Evolutionary conservation across 2,329 filamentous ascomycete species (phyloP).

Genomic region (Parascedosporium putredinis): DNA sequence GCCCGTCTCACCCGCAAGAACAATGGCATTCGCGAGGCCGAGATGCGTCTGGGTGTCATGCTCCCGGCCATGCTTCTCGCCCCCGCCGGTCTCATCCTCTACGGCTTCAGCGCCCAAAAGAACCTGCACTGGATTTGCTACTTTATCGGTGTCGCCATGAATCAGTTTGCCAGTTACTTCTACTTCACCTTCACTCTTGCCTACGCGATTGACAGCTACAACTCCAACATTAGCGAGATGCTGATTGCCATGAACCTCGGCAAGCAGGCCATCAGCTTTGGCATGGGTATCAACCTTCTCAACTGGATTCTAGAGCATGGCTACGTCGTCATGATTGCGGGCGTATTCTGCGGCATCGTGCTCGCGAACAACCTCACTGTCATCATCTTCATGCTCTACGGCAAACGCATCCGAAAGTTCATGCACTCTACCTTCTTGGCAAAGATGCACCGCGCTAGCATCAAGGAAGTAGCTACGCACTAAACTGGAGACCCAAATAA

Average conservation of each 20-base stretch:
- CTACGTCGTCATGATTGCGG: constrained; percentile 39
- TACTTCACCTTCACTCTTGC: constrained; percentile 49
- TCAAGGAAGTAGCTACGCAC: constrained; percentile 19
- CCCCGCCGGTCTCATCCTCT: constrained; percentile 31
- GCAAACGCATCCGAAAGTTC: constrained; percentile 35
- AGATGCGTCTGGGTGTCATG: constrained; percentile 32
- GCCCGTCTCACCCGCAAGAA: constrained; percentile 31
- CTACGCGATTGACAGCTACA: constrained; percentile 50
- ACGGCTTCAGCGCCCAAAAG: constrained; percentile 25
- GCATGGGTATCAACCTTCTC: constrained; percentile 37
- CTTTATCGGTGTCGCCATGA: constrained; percentile 38
- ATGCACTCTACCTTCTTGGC: constrained; percentile 37
- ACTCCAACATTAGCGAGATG: constrained; percentile 50
- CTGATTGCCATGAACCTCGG: constrained; percentile 49
- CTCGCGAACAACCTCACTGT: constrained; percentile 37
- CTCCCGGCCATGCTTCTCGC: constrained; percentile 27
- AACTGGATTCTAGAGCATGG: constrained; percentile 39
- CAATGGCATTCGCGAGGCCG: constrained; percentile 35
- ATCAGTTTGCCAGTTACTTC: constrained; percentile 39
- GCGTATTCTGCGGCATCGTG: constrained; percentile 37
- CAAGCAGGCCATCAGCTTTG: constrained; percentile 45
- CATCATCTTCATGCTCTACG: constrained; percentile 38
- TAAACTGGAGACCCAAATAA: not conserved
- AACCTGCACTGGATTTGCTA: constrained; percentile 35
- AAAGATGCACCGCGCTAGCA: constrained; percentile 27